These are phyloP conservation scores for Pseudoperonospora humuli DNA, from an alignment of 352 stramenopile species.

Conservation along the genomic window DNA sequence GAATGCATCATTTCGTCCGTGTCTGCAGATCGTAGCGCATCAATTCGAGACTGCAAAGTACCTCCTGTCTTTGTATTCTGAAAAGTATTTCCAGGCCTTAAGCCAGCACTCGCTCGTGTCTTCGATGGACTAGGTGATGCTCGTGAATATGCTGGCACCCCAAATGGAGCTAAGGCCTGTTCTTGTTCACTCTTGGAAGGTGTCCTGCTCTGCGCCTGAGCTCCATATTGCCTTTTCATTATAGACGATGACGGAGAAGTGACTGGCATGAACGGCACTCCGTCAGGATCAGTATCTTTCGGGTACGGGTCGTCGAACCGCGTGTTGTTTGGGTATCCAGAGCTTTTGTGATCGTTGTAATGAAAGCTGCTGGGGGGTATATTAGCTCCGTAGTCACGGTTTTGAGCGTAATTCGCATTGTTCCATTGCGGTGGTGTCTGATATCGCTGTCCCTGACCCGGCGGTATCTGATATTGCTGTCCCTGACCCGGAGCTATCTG, in stretches of 20 bases:
- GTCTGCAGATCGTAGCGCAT: constrained; percentile 42
- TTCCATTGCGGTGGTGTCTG: constrained; percentile 19
- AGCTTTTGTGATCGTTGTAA: constrained; percentile 9
- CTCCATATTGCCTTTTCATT: constrained; percentile 12
- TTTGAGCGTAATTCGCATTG: constrained; percentile 3
- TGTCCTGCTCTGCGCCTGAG: constrained; percentile 8
- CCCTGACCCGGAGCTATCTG: constrained; percentile 1
- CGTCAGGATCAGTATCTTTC: constrained; percentile 13
- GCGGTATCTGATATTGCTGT: constrained; percentile 11
- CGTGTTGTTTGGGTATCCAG: constrained; percentile 25
- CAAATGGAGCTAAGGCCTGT: constrained; percentile 12
- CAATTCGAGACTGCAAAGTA: constrained; percentile 56
- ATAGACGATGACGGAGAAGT: constrained; percentile 28
- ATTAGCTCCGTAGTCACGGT: constrained; percentile 14
- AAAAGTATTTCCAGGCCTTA: constrained; percentile 4
- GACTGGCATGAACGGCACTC: constrained; percentile 36
- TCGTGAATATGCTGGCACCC: constrained; percentile 24
- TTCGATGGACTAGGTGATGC: constrained; percentile 18
- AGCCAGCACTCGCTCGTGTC: constrained; percentile 10
- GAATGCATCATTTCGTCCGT: constrained; percentile 40
- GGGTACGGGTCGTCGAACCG: constrained; percentile 26
- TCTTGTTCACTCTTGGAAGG: constrained; percentile 5
- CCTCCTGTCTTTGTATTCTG: no score
- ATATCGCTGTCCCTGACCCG: constrained; percentile 10
- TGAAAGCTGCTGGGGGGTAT: constrained; percentile 7